Conservation (phyloP, 2,329 filamentous ascomycete species). For the Leptosphaerulina australis region DNA sequence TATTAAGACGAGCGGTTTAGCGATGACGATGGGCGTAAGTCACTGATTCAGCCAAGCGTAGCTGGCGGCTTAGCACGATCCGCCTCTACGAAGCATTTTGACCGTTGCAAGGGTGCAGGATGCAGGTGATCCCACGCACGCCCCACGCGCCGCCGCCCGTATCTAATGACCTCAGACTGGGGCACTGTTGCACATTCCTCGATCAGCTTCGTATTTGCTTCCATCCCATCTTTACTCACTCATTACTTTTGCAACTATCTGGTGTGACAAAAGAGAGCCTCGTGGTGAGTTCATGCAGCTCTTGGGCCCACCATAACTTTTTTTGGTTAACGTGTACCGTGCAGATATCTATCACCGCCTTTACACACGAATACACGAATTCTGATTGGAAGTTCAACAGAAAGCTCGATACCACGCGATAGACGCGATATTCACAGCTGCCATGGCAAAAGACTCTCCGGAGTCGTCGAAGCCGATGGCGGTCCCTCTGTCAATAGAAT, state of each 20-base stretch:
- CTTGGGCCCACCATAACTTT: conserved; percentile 1
- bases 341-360: conserved; percentile 22
- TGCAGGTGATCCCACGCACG: conserved; percentile 8
- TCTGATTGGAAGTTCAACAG: conserved; percentile 5
- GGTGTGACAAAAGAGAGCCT: conserved; percentile 6
- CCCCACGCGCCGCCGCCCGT: conserved; percentile 5
- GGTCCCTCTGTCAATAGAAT: conserved; percentile 37
- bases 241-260: conserved; percentile 6
- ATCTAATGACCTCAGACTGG: conserved; percentile 16
- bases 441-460: conserved; percentile 15
- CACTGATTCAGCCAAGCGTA: conserved; percentile 17
- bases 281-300: conserved; percentile 11
- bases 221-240: conserved; percentile 10
- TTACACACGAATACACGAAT: conserved; percentile 33
- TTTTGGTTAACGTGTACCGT: conserved; percentile 5
- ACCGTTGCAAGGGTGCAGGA: conserved; percentile 18
- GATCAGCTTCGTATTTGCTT: conserved; percentile 10
- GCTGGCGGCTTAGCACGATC: conserved; percentile 26
- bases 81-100: conserved; percentile 11
- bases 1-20: conserved; percentile 5
- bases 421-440: conserved; percentile 3
- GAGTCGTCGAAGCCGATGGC: conserved; percentile 36
- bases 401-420: conserved; percentile 12
- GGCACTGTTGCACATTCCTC: conserved; percentile 11
- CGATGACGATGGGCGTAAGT: conserved; percentile 23